These are phyloP conservation scores for Backusella macrospora DNA, from an alignment of 192 early-diverging fungal species.

Conservation along the genomic window DNA sequence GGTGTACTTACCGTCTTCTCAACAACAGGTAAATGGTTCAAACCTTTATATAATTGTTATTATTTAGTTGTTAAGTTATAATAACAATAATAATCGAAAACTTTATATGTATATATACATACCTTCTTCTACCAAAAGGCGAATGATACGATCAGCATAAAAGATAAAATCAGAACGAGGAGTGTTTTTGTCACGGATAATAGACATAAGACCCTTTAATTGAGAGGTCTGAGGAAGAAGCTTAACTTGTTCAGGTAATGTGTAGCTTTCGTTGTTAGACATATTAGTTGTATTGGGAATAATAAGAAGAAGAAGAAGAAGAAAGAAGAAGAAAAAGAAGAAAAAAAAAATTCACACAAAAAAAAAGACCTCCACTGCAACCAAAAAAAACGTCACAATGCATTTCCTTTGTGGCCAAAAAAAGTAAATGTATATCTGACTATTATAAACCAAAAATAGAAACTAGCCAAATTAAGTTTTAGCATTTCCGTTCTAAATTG, in stretches of 20 bases:
- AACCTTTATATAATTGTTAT: conserved; percentile 45
- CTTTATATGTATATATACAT: conserved; percentile 3
- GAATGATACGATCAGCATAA: conserved; percentile 85
- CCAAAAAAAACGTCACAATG: conserved; percentile 6
- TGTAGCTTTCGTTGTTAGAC: conserved; percentile 22
- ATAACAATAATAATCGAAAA: not conserved
- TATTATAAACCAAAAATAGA: not conserved
- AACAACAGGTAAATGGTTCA: conserved; percentile 89
- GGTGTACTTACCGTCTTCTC: conserved; percentile 80
- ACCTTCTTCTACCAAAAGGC: conserved; percentile 92
- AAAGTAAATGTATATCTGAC: not conserved
- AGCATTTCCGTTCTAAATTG: not conserved
- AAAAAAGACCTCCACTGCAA: not conserved
- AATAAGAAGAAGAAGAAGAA: conserved; percentile 3
- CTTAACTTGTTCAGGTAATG: conserved; percentile 61
- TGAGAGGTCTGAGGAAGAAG: conserved; percentile 73
- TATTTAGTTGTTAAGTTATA: not conserved
- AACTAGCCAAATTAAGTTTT: not conserved
- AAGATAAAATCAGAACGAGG: conserved; percentile 92
- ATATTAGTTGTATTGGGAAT: not conserved
- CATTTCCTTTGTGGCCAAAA: not conserved
- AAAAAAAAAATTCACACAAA: conserved; percentile 33
- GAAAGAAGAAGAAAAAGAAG: not conserved
- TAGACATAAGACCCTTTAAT: conserved; percentile 80
- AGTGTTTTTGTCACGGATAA: conserved; percentile 81